phyloP scores from a whole-genome alignment of 2,329 filamentous ascomycete species.

The Colletotrichum truncatum region DNA sequence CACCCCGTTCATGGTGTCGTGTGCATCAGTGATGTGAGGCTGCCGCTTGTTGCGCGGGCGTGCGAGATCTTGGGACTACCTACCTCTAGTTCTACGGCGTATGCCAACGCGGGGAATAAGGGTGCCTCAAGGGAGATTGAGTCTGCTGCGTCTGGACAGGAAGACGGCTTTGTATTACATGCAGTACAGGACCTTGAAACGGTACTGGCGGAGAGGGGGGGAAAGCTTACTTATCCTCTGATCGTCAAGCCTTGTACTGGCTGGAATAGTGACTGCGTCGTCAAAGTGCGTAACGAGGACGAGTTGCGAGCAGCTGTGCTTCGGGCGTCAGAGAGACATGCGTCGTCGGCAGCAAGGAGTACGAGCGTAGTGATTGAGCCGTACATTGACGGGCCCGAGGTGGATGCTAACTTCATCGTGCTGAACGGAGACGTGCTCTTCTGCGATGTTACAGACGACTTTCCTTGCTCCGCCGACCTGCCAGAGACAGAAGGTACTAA shows the following conservation, averaged over 20 bases:
- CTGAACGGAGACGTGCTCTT: slow-evolving; percentile 49
- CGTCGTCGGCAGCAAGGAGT: slow-evolving; percentile 24
- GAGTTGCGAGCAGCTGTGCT: slow-evolving; percentile 38
- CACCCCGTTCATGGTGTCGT: slow-evolving; percentile 45
- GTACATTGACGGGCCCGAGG: slow-evolving; percentile 51
- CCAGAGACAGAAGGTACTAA: background rate
- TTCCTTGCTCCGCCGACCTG: slow-evolving; percentile 37
- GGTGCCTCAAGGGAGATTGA: slow-evolving; percentile 36
- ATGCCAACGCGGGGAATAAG: slow-evolving; percentile 42
- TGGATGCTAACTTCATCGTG: slow-evolving; percentile 51
- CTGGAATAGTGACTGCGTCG: slow-evolving; percentile 43
- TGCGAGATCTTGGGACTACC: slow-evolving; percentile 41
- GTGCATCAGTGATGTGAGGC: slow-evolving; percentile 42
- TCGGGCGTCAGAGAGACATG: slow-evolving; percentile 30
- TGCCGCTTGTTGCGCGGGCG: slow-evolving; percentile 40
- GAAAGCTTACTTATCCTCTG: slow-evolving; percentile 36
- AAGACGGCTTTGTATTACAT: slow-evolving; percentile 19
- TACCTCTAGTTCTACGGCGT: slow-evolving; percentile 37
- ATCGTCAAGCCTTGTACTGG: slow-evolving; percentile 48
- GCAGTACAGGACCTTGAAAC: slow-evolving; percentile 31
- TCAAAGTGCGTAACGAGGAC: slow-evolving; percentile 37
- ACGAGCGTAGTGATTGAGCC: slow-evolving; percentile 46
- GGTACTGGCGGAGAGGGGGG: slow-evolving; percentile 1
- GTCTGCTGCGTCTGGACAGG: slow-evolving; percentile 8
- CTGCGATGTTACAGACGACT: slow-evolving; percentile 48